phyloP scores from a whole-genome alignment of 2,329 filamentous ascomycete genomes.

The Pseudogymnoascus sp. region DNA sequence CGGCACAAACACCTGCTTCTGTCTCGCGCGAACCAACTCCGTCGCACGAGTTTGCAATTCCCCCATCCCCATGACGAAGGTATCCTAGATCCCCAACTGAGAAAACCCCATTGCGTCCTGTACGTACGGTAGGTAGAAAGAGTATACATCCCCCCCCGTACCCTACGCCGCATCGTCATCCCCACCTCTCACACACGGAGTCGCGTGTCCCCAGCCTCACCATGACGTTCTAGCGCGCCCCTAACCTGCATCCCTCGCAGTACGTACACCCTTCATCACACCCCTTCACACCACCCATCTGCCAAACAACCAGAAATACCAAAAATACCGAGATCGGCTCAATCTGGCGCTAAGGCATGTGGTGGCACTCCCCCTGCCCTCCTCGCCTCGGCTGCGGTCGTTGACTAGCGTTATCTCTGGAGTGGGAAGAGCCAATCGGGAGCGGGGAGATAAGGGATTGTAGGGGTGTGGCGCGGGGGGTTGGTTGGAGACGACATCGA shows the following conservation, averaged over 20 bases:
- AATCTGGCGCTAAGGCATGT: constrained; percentile 1
- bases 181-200: not conserved
- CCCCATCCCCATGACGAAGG: not conserved
- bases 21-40: not conserved
- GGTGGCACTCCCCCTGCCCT: too few species aligned
- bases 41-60: not conserved
- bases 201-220: not conserved
- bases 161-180: not conserved
- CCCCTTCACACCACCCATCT: too few species aligned
- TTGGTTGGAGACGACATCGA: not conserved
- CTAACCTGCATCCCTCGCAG: not conserved
- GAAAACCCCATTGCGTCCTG: too few species aligned
- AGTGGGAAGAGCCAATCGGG: not conserved
- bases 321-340: not conserved
- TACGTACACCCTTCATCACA: too few species aligned
- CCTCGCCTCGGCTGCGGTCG: not conserved
- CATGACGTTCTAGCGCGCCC: constrained; percentile 2
- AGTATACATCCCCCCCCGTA: too few species aligned
- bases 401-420: not conserved
- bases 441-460: not conserved
- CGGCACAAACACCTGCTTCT: not conserved
- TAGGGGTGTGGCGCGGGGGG: not conserved
- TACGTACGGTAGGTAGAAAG: too few species aligned
- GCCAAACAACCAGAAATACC: too few species aligned
- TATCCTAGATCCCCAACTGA: not conserved